phyloP scores from a whole-genome alignment of 345 rosid species.

The Theobroma cacao region DNA sequence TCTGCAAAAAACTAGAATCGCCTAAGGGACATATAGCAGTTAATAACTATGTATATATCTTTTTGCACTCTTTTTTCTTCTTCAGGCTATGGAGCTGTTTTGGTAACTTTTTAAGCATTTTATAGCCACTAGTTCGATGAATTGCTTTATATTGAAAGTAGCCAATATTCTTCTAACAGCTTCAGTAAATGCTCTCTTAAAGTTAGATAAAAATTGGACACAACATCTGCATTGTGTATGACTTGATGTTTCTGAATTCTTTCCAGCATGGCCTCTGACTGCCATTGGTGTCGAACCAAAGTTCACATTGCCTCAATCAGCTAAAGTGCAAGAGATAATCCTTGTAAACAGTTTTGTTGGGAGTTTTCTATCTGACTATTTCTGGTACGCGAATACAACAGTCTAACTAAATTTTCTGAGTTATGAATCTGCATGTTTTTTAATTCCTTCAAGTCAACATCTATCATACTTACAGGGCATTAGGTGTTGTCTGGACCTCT shows the following conservation, averaged over 20 bases:
- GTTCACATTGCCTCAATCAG: conserved; percentile 33
- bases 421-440: neutral
- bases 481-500: conserved; percentile 45
- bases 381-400: conserved; percentile 26
- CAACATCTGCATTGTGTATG: neutral
- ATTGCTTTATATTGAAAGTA: neutral
- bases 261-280: conserved; percentile 41
- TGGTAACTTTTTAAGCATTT: conserved; percentile 20
- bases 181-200: neutral
- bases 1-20: neutral
- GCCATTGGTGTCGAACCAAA: conserved; percentile 44
- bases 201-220: neutral
- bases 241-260: neutral
- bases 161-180: neutral
- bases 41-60: neutral
- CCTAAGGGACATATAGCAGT: neutral
- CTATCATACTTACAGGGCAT: conserved; percentile 26
- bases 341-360: conserved; percentile 38
- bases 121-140: neutral
- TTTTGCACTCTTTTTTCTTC: too few species aligned
- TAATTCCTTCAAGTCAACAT: neutral
- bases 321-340: conserved; percentile 22
- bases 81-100: neutral
- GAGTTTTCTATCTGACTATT: conserved; percentile 37
- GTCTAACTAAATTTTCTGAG: neutral